These are phyloP conservation scores for Amphirosellinia nigrospora DNA, from an alignment of 495 filamentous ascomycete species.

Conservation along the genomic window DNA sequence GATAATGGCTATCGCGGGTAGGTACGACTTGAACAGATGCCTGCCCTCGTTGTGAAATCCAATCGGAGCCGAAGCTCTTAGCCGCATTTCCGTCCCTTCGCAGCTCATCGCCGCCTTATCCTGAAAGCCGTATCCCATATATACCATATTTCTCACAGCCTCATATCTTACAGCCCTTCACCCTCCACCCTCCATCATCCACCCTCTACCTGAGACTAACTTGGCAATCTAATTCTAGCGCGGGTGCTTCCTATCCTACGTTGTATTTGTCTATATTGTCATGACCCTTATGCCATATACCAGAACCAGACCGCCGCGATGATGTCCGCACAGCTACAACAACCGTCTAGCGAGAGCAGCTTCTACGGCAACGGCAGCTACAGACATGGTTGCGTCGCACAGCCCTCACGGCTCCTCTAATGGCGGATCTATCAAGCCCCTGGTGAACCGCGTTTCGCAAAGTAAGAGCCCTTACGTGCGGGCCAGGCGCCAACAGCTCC, in stretches of 20 bases:
- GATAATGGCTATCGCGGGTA: constrained; percentile 14
- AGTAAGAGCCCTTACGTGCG: constrained; percentile 87
- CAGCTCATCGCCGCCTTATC: not conserved
- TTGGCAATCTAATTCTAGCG: not conserved
- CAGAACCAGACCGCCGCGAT: constrained; percentile 29
- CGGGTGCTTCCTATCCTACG: not conserved
- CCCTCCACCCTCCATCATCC: too few relatives aligned
- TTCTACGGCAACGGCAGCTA: constrained; percentile 20
- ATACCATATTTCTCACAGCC: not conserved
- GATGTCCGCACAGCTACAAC: constrained; percentile 46
- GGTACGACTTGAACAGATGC: not conserved
- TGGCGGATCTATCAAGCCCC: constrained; percentile 31
- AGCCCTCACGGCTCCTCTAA: not conserved
- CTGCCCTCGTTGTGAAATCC: not conserved
- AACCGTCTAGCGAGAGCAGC: constrained; percentile 26
- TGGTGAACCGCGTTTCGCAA: constrained; percentile 73
- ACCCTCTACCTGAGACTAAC: not conserved
- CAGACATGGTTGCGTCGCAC: constrained; percentile 5
- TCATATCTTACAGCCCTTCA: not conserved
- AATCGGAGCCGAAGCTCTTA: constrained; percentile 8
- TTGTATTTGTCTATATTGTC: constrained; percentile 4
- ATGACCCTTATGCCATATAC: not conserved
- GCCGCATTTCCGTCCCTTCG: constrained; percentile 1
- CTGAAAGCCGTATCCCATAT: not conserved
- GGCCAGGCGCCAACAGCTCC: constrained; percentile 77